Percentiles rank a stretch among this genome's conserved stretches.
Conservation (phyloP, 2,329 filamentous ascomycete genomes). For the Pseudogymnoascus sp. region DNA sequence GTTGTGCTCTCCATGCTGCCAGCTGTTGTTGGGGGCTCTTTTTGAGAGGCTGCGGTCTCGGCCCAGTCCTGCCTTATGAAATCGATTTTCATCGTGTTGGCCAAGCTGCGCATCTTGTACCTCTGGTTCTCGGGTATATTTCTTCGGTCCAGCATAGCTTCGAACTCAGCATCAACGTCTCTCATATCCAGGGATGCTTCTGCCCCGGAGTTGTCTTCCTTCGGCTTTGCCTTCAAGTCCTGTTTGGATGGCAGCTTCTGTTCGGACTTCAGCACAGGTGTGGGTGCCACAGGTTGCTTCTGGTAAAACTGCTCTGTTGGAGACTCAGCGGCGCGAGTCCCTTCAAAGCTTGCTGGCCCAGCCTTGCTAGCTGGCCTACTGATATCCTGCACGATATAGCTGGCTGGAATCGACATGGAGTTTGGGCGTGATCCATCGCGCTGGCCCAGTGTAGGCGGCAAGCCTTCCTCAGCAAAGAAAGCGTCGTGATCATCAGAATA, state of each 20-base stretch:
- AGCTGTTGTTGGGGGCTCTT: constrained; percentile 21
- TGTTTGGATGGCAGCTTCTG: neutral
- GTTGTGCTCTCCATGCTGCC: constrained; percentile 41
- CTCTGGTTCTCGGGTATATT: constrained; percentile 93
- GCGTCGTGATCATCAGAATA: constrained; percentile 24
- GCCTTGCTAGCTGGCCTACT: constrained; percentile 22
- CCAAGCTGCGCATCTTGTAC: constrained; percentile 88
- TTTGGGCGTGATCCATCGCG: constrained; percentile 26
- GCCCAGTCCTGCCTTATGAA: constrained; percentile 87
- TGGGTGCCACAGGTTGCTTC: neutral
- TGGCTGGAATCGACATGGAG: constrained; percentile 31
- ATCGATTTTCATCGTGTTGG: constrained; percentile 86
- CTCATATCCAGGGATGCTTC: constrained; percentile 40
- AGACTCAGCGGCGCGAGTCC: neutral
- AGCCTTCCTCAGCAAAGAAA: constrained; percentile 13
- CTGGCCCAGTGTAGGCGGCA: constrained; percentile 24
- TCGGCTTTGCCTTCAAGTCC: neutral
- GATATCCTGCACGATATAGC: constrained; percentile 31
- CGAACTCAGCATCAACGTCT: constrained; percentile 52
- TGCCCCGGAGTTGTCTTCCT: neutral
- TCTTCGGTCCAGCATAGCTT: constrained; percentile 68
- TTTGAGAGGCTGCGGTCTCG: constrained; percentile 51
- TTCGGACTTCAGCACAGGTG: neutral
- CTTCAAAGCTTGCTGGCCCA: neutral
- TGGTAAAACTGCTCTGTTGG: constrained; percentile 4